Evolutionary conservation across 306 rosid genomes (phyloP), one percentile per base, ranked within the genome.

Genomic region (Cucurbita ficifolia): DNA sequence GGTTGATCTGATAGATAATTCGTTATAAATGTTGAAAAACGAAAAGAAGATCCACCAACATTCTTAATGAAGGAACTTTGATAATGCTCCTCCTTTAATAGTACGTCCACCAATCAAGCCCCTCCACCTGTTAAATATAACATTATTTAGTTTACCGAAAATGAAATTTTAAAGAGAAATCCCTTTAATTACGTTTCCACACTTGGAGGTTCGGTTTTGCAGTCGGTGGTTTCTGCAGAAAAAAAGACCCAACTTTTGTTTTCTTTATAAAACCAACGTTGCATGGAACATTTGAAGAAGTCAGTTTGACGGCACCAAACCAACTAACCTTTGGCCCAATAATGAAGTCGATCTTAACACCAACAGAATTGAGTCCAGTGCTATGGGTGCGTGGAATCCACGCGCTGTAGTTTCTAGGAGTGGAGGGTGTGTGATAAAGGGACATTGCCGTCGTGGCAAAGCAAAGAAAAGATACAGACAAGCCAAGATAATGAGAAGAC

Each of bases 391-490:
- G 63, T 72, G 61, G 19, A 17, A 18, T 0, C 33, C 61, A 72
- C 76, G 63, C 63, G 76, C 75, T 33, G 52, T 7, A 53, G n/a
- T n/a, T 52, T 62, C 75, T 35, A 53, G 46, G 36, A 72, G 33
- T 13, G 49, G 6, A 9, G 18, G 22, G 43, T 29, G 17, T 4
- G 9, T 18, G 29, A 18, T 39, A 4, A 62, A 39, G 46, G 36
- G 52, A 17, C 46, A 61, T 33, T 64, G 71, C 36, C 71, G 71
- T 64, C 51, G 52, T 64, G 52, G 33, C 36, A 42, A 70, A 73
- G 76, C 39, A 56, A 45, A 4, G 52, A 58, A 35, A 33, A 52
- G 38, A 71, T 5, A 29, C 10, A 35, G 76, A 74, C 56, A 74
- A 45, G 22, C 14, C 29, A 19, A 74, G 56, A 42, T 24, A 40